Evolutionary conservation across 108 stramenopile species (phyloP), one percentile per base, ranked within the genome.

Genomic region (Cyclotella distinguenda): DNA sequence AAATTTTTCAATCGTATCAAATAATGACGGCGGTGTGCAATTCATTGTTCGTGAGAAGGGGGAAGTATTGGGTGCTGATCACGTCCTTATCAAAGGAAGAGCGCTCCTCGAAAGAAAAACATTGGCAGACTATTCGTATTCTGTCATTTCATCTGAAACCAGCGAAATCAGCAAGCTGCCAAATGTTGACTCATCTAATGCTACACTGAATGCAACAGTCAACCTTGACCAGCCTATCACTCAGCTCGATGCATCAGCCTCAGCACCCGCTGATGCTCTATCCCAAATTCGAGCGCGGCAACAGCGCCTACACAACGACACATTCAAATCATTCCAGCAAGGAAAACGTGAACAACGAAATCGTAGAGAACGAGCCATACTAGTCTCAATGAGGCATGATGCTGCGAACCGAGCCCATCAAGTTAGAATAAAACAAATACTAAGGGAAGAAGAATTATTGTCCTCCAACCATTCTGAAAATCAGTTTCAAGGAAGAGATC

Each of bases 351-450:
- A 42, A 31, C 40, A 65, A 33, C 28, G 59, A 50, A 53, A 66
- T 18, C 40, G 21, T 15, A 58, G 52, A 30, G 46, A 66, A 33
- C 57, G 32, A 11, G 27, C 18, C 15, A 12, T 54, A 10, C 12
- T 60, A 2, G 30, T 40, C 23, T 65, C 64, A 0, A 21, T 74
- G 25, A 40, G 66, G 35, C 64, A 74, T 50, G 48, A 33, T 45
- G 59, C 30, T 30, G 72, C 72, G 12, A 40, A 74, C 34, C 43
- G 53, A 51, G 64, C 72, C 6, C 36, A 74, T 43, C 50, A 34
- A 45, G 48, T 62, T 13, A 27, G 72, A 26, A 47, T 5, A 31
- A 43, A 52, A 22, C 16, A 35, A 6, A 42, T 66, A 10, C 35
- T 43, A 39, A 33, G 35, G 8, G 57, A 66, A 44, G 62, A 74